These are phyloP conservation scores for Pestalotiopsis sp. DNA, from an alignment of 2,329 filamentous ascomycete genomes.

Conservation along the genomic window DNA sequence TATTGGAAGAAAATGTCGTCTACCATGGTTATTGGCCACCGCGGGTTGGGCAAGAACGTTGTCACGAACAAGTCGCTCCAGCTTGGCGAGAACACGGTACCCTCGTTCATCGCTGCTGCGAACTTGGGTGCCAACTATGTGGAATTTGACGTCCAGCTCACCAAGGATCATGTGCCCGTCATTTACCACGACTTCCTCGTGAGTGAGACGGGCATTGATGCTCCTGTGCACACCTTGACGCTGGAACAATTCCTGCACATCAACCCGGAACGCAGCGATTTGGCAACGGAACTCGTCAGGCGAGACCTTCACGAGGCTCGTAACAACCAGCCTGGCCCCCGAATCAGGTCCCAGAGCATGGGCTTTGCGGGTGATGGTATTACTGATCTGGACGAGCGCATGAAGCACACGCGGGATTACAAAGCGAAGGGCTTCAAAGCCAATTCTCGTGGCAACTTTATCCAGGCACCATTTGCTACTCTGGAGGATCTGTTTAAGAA, in stretches of 20 bases:
- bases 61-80: slow-evolving; percentile 84
- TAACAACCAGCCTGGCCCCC: slow-evolving; percentile 32
- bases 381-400: slow-evolving; percentile 68
- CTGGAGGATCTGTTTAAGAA: slow-evolving; percentile 90
- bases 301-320: slow-evolving; percentile 30
- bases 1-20: slow-evolving; percentile 95
- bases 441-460: slow-evolving; percentile 91
- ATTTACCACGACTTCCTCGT: slow-evolving; percentile 99
- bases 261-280: slow-evolving; percentile 60
- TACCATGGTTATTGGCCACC: slow-evolving; percentile 77
- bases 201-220: slow-evolving; percentile 96
- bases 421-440: slow-evolving; percentile 95
- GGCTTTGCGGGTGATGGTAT: slow-evolving; percentile 49
- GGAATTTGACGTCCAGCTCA: slow-evolving; percentile 89
- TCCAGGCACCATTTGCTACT: slow-evolving; percentile 94
- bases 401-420: slow-evolving; percentile 96
- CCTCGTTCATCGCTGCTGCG: slow-evolving; percentile 93
- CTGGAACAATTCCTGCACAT: slow-evolving; percentile 95
- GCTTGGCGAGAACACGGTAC: slow-evolving; percentile 93
- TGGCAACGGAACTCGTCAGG: slow-evolving; percentile 26
- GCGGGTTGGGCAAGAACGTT: slow-evolving; percentile 88
- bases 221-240: slow-evolving; percentile 92
- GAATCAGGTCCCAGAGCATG: slow-evolving; percentile 59
- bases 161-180: slow-evolving; percentile 97
- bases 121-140: slow-evolving; percentile 83